A percentile compares a stretch with the other conserved stretches of the same genome.
These are phyloP conservation scores for Cadophora luteo-olivacea DNA, from an alignment of 2,329 filamentous ascomycete species.

Conservation along the genomic window DNA sequence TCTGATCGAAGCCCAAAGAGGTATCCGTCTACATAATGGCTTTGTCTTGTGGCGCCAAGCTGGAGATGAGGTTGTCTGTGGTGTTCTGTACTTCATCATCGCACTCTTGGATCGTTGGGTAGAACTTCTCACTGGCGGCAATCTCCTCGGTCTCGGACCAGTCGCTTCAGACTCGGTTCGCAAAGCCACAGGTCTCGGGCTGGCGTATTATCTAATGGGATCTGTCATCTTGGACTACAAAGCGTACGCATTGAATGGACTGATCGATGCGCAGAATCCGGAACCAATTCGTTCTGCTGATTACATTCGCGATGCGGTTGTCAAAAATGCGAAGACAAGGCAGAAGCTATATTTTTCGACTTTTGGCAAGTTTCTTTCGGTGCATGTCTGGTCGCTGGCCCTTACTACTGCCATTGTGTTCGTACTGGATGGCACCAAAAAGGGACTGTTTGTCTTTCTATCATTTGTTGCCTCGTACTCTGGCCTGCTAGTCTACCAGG, in stretches of 20 bases:
- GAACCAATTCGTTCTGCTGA: constrained; percentile 19
- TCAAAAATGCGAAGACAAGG: constrained; percentile 10
- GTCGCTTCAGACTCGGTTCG: not conserved
- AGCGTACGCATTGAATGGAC: not conserved
- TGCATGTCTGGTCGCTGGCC: constrained; percentile 15
- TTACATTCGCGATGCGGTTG: constrained; percentile 6
- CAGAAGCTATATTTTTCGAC: constrained; percentile 16
- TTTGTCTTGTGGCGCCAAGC: constrained; percentile 20
- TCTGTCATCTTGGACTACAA: constrained; percentile 18
- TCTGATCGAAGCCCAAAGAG: constrained; percentile 20
- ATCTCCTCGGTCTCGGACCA: not conserved
- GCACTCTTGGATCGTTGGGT: constrained; percentile 19
- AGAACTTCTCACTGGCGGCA: constrained; percentile 13
- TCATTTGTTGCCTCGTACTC: constrained; percentile 13
- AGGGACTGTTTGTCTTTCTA: not conserved
- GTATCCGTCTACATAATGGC: constrained; percentile 18
- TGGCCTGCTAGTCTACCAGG: constrained; percentile 17
- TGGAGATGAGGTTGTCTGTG: constrained; percentile 20
- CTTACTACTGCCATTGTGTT: constrained; percentile 13
- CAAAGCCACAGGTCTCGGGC: constrained; percentile 12
- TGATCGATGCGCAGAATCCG: constrained; percentile 2
- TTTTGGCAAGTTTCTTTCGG: constrained; percentile 12
- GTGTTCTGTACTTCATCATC: constrained; percentile 18
- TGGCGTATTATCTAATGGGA: constrained; percentile 18
- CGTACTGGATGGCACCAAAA: constrained; percentile 8